phyloP scores from a whole-genome alignment of 176 grass and related monocot genomes.

The Oryza punctata region DNA sequence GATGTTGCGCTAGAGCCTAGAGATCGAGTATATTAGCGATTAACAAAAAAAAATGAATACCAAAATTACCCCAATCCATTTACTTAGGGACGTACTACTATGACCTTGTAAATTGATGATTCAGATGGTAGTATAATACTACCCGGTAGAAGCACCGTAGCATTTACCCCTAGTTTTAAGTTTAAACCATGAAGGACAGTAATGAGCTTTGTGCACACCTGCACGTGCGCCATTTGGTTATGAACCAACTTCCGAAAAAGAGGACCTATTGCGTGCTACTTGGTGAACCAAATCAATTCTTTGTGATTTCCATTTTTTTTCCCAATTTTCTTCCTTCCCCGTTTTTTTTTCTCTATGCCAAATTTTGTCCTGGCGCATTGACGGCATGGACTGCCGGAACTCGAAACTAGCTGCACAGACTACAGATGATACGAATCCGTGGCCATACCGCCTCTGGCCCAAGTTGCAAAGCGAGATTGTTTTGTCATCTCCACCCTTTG shows the following conservation, averaged over 20 bases:
- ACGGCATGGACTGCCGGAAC: constrained; percentile 10
- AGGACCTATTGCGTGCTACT: neutral
- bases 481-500: neutral
- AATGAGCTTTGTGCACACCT: too few relatives aligned
- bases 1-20: too few relatives aligned
- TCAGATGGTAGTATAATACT: too few relatives aligned
- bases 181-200: too few relatives aligned
- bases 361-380: neutral
- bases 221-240: too few relatives aligned
- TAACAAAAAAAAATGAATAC: too few relatives aligned
- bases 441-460: constrained; percentile 13
- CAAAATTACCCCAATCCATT: too few relatives aligned
- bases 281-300: neutral
- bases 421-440: neutral
- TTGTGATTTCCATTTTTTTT: neutral
- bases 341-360: neutral
- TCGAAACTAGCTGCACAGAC: neutral
- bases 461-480: neutral
- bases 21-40: too few relatives aligned
- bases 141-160: too few relatives aligned
- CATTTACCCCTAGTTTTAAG: too few relatives aligned
- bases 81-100: too few relatives aligned
- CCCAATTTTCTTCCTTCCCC: neutral
- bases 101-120: too few relatives aligned
- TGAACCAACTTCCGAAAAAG: neutral